Evolutionary conservation across 805 yeast species (phyloP).

Genomic region (Teunomyces panamensis): DNA sequence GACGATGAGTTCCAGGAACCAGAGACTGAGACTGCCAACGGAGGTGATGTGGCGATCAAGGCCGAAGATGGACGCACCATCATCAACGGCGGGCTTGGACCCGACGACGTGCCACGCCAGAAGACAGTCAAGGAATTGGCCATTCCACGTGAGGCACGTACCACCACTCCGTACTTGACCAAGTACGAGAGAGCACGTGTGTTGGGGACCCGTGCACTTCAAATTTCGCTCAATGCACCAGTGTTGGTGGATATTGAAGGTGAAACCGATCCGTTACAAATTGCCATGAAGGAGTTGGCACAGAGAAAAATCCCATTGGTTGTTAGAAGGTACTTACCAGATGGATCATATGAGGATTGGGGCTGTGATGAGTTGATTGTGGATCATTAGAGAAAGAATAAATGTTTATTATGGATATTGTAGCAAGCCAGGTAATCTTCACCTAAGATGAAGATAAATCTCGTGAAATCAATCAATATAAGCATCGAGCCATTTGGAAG

Average conservation of each 20-base stretch:
- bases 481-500: slow-evolving; percentile 59
- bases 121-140: slow-evolving; percentile 79
- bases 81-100: slow-evolving; percentile 66
- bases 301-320: slow-evolving; percentile 95
- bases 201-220: slow-evolving; percentile 95
- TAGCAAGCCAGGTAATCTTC: too few species aligned
- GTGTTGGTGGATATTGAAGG: slow-evolving; percentile 97
- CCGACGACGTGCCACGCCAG: slow-evolving; percentile 44
- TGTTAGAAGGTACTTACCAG: slow-evolving; percentile 93
- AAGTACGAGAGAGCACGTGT: slow-evolving; percentile 98
- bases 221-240: slow-evolving; percentile 97
- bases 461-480: slow-evolving; percentile 30
- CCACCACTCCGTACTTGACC: slow-evolving; percentile 98
- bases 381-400: slow-evolving; percentile 48
- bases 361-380: slow-evolving; percentile 96
- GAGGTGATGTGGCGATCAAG: slow-evolving; percentile 42
- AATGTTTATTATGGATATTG: not conserved
- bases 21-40: slow-evolving; percentile 18
- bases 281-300: slow-evolving; percentile 94
- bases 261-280: slow-evolving; percentile 97
- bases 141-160: slow-evolving; percentile 81
- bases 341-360: slow-evolving; percentile 97
- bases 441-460: too few species aligned
- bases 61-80: slow-evolving; percentile 73
- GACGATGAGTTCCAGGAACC: slow-evolving; percentile 58